Conservation (phyloP, 805 yeast species). For the Metschnikowia amazonensis region DNA sequence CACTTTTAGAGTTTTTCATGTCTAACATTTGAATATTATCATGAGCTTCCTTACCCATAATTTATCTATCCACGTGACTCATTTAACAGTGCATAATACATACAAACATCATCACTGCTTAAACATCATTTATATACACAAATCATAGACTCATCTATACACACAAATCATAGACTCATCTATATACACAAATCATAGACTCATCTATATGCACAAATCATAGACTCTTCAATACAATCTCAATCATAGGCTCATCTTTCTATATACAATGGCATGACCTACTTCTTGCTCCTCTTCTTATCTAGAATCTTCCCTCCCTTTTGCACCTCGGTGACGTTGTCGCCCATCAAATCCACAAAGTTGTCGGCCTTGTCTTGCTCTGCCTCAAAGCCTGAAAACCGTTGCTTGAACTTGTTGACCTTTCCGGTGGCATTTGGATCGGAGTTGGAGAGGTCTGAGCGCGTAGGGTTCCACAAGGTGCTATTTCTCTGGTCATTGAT, state of each 20-base stretch:
- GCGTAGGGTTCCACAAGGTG: slow-evolving; percentile 84
- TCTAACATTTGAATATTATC: no score
- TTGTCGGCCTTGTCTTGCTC: slow-evolving; percentile 36
- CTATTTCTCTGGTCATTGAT: slow-evolving; percentile 85
- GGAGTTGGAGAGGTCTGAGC: slow-evolving; percentile 66
- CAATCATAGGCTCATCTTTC: no score
- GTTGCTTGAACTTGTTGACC: slow-evolving; percentile 68
- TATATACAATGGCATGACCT: background rate
- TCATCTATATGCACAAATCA: background rate
- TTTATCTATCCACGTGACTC: no score
- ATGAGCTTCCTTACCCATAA: no score
- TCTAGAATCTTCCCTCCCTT: slow-evolving; percentile 52
- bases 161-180: no score
- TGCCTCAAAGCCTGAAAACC: slow-evolving; percentile 44
- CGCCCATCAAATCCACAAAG: slow-evolving; percentile 58
- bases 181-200: no score
- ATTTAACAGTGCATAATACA: no score
- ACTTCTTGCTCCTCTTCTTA: slow-evolving; percentile 38
- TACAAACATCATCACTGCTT: no score
- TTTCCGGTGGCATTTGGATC: slow-evolving; percentile 86
- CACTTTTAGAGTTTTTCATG: no score
- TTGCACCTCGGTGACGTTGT: slow-evolving; percentile 51
- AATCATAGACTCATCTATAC: no score
- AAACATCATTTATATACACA: no score
- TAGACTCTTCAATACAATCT: background rate